Conservation (phyloP, 139 green algal genomes). For the Deuterostichococcus epilithicus region DNA sequence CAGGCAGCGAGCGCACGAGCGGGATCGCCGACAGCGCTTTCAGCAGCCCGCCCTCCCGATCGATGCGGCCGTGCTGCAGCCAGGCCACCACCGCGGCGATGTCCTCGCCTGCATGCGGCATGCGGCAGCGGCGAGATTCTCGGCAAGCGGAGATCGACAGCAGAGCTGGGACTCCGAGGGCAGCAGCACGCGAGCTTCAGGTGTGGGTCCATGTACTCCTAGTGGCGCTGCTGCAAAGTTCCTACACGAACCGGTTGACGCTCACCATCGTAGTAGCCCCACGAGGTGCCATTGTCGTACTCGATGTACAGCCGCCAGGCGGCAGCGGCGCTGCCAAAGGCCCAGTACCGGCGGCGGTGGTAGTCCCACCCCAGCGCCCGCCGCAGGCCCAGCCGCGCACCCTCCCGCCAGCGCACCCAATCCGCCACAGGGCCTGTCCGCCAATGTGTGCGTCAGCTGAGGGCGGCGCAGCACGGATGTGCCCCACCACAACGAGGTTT, state of each 20-base stretch:
- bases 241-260: not conserved
- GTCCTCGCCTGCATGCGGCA: slow-evolving; percentile 14
- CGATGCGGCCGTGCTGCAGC: slow-evolving; percentile 28
- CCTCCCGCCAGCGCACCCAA: slow-evolving; percentile 32
- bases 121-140: too few species aligned
- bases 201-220: not conserved
- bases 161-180: not conserved
- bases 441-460: not conserved
- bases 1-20: slow-evolving; percentile 23
- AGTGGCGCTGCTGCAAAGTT: not conserved
- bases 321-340: slow-evolving; percentile 55
- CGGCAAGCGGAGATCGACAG: not conserved
- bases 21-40: slow-evolving; percentile 45
- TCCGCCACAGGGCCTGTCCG: slow-evolving; percentile 10
- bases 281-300: slow-evolving; percentile 33
- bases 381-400: slow-evolving; percentile 57
- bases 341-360: slow-evolving; percentile 71
- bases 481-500: too few species aligned
- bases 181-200: not conserved
- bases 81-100: slow-evolving; percentile 37
- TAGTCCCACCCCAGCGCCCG: slow-evolving; percentile 62
- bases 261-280: slow-evolving; percentile 51
- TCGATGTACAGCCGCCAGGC: slow-evolving; percentile 72
- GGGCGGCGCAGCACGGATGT: too few species aligned
- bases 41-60: slow-evolving; percentile 49